These are phyloP conservation scores for Baudoinia panamericana DNA, from an alignment of 495 filamentous ascomycete species.

Conservation along the genomic window DNA sequence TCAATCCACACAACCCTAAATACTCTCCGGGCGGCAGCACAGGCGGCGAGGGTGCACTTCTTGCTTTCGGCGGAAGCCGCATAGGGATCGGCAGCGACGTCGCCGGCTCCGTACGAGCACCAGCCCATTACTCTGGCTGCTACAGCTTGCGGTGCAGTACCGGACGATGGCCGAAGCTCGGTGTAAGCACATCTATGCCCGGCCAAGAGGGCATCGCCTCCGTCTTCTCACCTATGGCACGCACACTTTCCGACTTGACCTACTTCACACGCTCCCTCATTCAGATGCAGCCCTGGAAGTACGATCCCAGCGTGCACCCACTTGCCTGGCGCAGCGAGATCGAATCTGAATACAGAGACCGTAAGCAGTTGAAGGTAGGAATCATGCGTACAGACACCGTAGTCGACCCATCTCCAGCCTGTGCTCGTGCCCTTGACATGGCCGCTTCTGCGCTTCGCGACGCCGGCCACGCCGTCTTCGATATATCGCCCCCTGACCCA, in stretches of 20 bases:
- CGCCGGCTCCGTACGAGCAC: constrained; percentile 77
- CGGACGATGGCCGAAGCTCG: constrained; percentile 84
- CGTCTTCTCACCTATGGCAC: constrained; percentile 87
- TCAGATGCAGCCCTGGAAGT: constrained; percentile 80
- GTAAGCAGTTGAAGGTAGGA: constrained; percentile 56
- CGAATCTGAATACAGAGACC: constrained; percentile 43
- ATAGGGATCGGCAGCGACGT: constrained; percentile 94
- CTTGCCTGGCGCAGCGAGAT: constrained; percentile 60
- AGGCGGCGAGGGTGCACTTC: constrained; percentile 73
- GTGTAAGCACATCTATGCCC: constrained; percentile 78
- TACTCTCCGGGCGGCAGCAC: constrained; percentile 90
- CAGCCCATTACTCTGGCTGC: constrained; percentile 83
- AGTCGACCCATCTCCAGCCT: constrained; percentile 77
- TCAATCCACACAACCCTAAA: constrained; percentile 66
- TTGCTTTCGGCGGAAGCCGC: constrained; percentile 74
- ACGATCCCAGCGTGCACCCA: constrained; percentile 77
- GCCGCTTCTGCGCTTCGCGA: constrained; percentile 52
- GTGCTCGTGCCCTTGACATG: constrained; percentile 58
- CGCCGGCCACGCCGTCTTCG: constrained; percentile 64
- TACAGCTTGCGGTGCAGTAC: constrained; percentile 86
- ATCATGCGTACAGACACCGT: constrained; percentile 72
- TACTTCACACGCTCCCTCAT: constrained; percentile 76
- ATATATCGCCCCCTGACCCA: constrained; percentile 53
- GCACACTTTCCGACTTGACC: constrained; percentile 68
- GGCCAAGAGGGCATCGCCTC: constrained; percentile 86